Percentiles rank a stretch among this genome's conserved stretches.
These are phyloP conservation scores for Primulina tabacum DNA, from an alignment of 257 asterid genomes.

Conservation along the genomic window DNA sequence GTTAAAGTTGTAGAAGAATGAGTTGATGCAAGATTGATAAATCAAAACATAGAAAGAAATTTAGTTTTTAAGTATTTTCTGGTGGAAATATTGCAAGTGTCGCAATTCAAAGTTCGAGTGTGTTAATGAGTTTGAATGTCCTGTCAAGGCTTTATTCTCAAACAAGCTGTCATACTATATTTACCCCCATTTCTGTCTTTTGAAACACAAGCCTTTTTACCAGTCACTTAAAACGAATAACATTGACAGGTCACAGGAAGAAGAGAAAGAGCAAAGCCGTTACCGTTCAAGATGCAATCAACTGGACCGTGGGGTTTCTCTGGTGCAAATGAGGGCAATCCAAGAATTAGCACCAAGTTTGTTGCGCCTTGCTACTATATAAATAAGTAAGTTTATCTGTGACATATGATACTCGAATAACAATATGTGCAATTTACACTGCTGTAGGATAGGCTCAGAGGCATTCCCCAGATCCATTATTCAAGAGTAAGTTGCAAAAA, in stretches of 20 bases:
- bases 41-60: background rate
- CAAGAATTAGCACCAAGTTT: conserved; percentile 75
- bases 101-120: background rate
- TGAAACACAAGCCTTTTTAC: background rate
- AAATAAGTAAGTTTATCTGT: conserved; percentile 67
- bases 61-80: background rate
- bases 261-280: conserved; percentile 94
- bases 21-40: conserved; percentile 7
- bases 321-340: conserved; percentile 83
- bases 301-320: conserved; percentile 88
- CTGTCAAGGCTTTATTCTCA: background rate
- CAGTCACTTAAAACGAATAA: background rate
- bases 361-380: conserved; percentile 88
- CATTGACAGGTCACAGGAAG: conserved; percentile 84
- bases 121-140: background rate
- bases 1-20: background rate
- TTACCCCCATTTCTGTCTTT: no score
- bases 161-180: no score
- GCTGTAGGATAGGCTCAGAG: background rate
- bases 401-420: conserved; percentile 5
- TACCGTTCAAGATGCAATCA: conserved; percentile 85
- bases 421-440: background rate
- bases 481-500: background rate
- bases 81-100: background rate
- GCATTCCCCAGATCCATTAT: background rate